Evolutionary conservation across 805 yeast genomes (phyloP).

Genomic region (Schwanniomyces sp.): DNA sequence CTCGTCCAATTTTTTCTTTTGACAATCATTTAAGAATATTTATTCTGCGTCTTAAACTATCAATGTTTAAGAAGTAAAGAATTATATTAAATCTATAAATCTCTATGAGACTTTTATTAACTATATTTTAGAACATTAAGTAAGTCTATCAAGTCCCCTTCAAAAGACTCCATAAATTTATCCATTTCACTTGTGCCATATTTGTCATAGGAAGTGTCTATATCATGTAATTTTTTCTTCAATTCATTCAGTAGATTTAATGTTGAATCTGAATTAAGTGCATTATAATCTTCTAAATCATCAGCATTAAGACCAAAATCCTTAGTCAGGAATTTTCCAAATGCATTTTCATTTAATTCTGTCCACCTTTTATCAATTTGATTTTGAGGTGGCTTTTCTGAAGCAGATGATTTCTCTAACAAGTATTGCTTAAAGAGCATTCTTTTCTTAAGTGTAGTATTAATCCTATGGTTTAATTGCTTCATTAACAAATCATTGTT

Average conservation of each 20-base stretch:
- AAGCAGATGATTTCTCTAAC: conserved; percentile 15
- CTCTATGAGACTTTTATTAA: background rate
- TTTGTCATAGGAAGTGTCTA: conserved; percentile 11
- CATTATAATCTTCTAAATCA: conserved; percentile 47
- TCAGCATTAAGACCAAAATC: conserved; percentile 39
- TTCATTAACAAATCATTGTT: conserved; percentile 30
- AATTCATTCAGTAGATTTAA: conserved; percentile 11
- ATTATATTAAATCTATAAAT: background rate
- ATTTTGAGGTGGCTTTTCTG: conserved; percentile 11
- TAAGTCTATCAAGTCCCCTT: conserved; percentile 7
- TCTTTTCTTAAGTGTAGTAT: conserved; percentile 36
- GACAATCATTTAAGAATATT: no score
- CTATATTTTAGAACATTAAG: background rate
- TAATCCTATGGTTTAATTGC: conserved; percentile 43
- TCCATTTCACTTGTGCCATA: conserved; percentile 31
- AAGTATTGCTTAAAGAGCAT: conserved; percentile 35
- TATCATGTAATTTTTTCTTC: conserved; percentile 8
- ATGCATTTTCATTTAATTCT: conserved; percentile 34
- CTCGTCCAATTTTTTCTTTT: conserved; percentile 51
- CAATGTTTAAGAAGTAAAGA: no score
- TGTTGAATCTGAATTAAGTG: conserved; percentile 16
- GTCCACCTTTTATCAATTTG: conserved; percentile 44
- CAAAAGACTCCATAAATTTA: conserved; percentile 19
- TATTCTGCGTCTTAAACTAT: no score
- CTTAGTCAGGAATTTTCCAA: conserved; percentile 20